A percentile compares a stretch with the other conserved stretches of the same genome.
These are phyloP conservation scores for Pseudozyma sp. DNA, from an alignment of 1,284 basidiomycete genomes.

Conservation along the genomic window DNA sequence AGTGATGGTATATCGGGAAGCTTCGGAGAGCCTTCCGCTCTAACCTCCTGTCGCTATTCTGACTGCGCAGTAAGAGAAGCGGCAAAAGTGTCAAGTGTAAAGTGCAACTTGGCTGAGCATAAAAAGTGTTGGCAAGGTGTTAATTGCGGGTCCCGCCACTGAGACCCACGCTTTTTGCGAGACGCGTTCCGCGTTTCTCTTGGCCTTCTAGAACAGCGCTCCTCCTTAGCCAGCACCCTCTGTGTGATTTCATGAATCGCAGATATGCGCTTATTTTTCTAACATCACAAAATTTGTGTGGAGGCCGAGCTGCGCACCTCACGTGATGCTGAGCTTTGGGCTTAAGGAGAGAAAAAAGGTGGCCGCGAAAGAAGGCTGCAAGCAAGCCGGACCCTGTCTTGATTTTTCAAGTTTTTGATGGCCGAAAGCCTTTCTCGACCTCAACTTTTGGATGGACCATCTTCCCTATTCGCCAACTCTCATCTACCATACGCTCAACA, in stretches of 20 bases:
- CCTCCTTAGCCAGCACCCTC: not conserved
- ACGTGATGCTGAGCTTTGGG: conserved; percentile 22
- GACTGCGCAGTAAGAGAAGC: conserved; percentile 1
- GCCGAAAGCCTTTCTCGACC: not conserved
- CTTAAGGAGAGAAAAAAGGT: conserved; percentile 2
- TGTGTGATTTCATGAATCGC: not conserved
- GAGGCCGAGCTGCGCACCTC: conserved; percentile 35
- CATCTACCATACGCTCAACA: not conserved
- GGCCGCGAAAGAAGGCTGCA: conserved; percentile 13
- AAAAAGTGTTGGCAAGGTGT: conserved; percentile 12
- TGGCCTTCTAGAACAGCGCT: not conserved
- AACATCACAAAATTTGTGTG: conserved; percentile 24
- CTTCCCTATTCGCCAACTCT: not conserved
- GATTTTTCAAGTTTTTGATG: conserved; percentile 12
- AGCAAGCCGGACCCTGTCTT: conserved; percentile 16
- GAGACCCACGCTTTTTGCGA: conserved; percentile 8
- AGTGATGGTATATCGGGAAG: not conserved
- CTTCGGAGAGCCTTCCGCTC: not conserved
- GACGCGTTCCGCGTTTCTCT: conserved; percentile 33
- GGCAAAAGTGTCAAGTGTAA: conserved; percentile 9
- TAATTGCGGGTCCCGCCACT: conserved; percentile 35
- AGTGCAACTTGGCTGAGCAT: too few species aligned
- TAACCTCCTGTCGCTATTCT: not conserved
- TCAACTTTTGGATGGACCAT: not conserved
- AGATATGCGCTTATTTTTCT: not conserved